Base-by-base conservation (phyloP, 1,139 yeast species). In the Saccharomycopsis hybrid region DNA sequence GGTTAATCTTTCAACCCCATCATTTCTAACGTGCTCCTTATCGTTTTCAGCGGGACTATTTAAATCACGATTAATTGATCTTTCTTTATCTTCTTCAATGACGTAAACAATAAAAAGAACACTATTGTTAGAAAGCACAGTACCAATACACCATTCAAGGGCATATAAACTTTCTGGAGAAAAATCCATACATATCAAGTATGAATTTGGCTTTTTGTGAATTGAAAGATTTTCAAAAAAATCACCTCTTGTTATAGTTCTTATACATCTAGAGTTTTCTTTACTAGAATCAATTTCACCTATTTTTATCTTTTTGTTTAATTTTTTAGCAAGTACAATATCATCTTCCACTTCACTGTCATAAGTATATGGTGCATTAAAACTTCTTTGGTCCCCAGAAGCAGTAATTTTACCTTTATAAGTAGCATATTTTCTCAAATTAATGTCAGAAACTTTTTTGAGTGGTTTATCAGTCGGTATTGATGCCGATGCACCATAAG, bases 111-210 rank as follows among this genome's bases (percentile, higher is more conserved):
- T 77, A 61, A 86, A 87, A 48, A 90, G 67, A 1, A 89, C 89
- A 53, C 89, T 85, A 0, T 94, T 94, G 60, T 87, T 94, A 30
- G 84, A 85, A 48, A 89, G 72, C 1, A 89, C 85, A 0, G 96
- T 81, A 1, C 97, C 97, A 57, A 90, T 74, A 44, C 90, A 79
- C 88, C 96, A 90, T 60, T 88, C 95, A 43, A 90, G 72, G 0
- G 97, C 95, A 65, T 85, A 87, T 37, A 77, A 74, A 3, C 96
- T 84, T 60, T 88, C 97, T 1, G 90, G 88, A 1, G 92, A 83
- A 59, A 86, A 76, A 62, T 87, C 96, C 69, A 85, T 78, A 61
- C 92, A 86, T 35, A 85, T 76, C 51, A 87, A 70, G 65, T 82
- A 87, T 65, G 85, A 77, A 62, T 81, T 83, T 41, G 86, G 85